Conservation (phyloP, 371 early-diverging fungal genomes). For the Mucor mucedo region DNA sequence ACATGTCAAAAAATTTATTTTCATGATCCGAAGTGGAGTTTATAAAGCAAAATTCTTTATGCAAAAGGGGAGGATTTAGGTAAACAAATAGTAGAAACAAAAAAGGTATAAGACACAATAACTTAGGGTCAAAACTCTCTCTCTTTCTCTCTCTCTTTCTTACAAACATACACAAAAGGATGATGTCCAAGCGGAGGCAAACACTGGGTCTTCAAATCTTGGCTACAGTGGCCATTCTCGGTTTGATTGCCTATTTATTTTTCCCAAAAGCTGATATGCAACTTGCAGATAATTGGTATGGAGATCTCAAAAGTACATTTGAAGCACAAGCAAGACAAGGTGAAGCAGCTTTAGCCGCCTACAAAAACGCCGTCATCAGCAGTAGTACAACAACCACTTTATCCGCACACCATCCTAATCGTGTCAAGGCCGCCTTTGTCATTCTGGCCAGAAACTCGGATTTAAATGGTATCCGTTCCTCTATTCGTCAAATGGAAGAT, state of each 20-base stretch:
- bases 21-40: neutral
- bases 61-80: neutral
- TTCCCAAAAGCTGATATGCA: neutral
- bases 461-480: constrained; percentile 61
- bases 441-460: constrained; percentile 79
- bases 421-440: constrained; percentile 66
- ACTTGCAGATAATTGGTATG: constrained; percentile 20
- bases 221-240: neutral
- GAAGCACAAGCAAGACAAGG: constrained; percentile 12
- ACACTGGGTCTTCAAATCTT: constrained; percentile 8
- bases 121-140: neutral
- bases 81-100: neutral
- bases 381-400: neutral
- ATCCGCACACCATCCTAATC: neutral
- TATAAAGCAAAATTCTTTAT: neutral
- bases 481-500: constrained; percentile 81
- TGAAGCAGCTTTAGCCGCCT: constrained; percentile 10
- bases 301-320: constrained; percentile 1
- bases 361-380: neutral
- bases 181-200: constrained; percentile 12
- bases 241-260: constrained; percentile 9
- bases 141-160: neutral
- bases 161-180: neutral
- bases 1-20: neutral
- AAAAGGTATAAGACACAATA: neutral